Evolutionary conservation across 2,329 filamentous ascomycete species (phyloP).

Genomic region (Cephalotrichum gorgonifer): DNA sequence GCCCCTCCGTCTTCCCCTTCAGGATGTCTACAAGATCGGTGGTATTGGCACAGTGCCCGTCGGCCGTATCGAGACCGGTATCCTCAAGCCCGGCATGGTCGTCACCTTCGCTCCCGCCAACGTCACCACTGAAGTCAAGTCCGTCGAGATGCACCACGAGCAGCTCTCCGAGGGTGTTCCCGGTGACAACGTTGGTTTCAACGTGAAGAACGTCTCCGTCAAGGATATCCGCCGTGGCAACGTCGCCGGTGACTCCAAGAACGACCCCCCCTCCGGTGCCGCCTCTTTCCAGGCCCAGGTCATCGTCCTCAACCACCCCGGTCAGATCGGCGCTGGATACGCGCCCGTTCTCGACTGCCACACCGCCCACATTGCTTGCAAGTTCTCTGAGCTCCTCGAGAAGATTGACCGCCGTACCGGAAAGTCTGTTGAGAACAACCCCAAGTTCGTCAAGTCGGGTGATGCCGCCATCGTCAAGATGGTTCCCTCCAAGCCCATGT

Average conservation of each 20-base stretch:
- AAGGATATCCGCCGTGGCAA: conserved; percentile 99
- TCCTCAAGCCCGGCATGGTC: conserved; percentile 85
- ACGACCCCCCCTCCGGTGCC: conserved; percentile 82
- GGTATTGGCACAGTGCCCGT: conserved; percentile 99
- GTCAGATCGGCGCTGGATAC: conserved; percentile 98
- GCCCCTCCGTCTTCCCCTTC: conserved; percentile 98
- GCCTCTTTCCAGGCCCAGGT: conserved; percentile 99
- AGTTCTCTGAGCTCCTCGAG: conserved; percentile 98
- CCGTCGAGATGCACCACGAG: conserved; percentile 99
- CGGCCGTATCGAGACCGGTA: conserved; percentile 99
- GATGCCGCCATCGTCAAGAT: conserved; percentile 99
- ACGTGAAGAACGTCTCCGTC: conserved; percentile 99
- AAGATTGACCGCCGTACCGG: conserved; percentile 99
- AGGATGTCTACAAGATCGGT: conserved; percentile 99
- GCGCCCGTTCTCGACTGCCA: conserved; percentile 99
- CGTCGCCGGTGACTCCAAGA: conserved; percentile 99
- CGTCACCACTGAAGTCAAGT: conserved; percentile 99
- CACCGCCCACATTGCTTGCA: conserved; percentile 99
- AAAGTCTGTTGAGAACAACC: conserved; percentile 82
- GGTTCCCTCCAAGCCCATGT: conserved; percentile 99
- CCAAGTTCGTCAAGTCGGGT: conserved; percentile 99
- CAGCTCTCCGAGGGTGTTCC: conserved; percentile 90
- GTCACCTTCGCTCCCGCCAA: conserved; percentile 97
- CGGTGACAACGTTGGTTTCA: conserved; percentile 99
- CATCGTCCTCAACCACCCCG: conserved; percentile 99